Base-by-base conservation (phyloP, 495 filamentous ascomycete genomes). In the Penicillium atrosanguineum region DNA sequence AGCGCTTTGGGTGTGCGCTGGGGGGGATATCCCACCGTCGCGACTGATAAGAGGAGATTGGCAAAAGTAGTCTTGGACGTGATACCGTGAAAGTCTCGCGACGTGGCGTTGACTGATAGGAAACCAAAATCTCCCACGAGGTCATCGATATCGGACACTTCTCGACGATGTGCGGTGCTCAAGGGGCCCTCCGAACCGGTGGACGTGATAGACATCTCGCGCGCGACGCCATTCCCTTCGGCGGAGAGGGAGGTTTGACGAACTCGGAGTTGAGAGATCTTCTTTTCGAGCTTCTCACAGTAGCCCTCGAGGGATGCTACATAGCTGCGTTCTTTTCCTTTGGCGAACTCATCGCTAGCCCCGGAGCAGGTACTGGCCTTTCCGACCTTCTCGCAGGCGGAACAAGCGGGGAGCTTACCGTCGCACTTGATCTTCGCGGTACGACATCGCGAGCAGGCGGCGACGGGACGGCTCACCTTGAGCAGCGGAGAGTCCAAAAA, bases 351-450 rank as follows among this genome's bases (percentile, higher is more conserved):
- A 63, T 96, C 93, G 53, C 89, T 96, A 2, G 91, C 89, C 36
- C 89, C 89, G n/a, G 91, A 93, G 67, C 93, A 97, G 55, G 90
- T 88, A 57, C 78, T 81, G 39, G 85, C 83, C 48, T 87, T 87
- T 38, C 89, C 88, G 7, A 87, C 86, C 65, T 87, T 88, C 65
- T 95, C 92, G 61, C 93, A 96, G 20, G 93, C 91, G 15, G 90
- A 91, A 64, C 93, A 97, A 18, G 91, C 89, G 14, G 93, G 93
- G 16, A 97, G 77, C 65, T 95, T 96, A 47, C 91, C 91, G 74
- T 97, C 93, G 57, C 93, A 97, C 81, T 86, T 96, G 68, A 96
- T 89, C 75, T 97, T 97, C 45, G 91, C 91, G 42, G 84, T 81
- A 45, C 93, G 87, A 76, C 93, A 97, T 79, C 89, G 84, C 46